A percentile compares a stretch with the other conserved stretches of the same genome.
phyloP scores from a whole-genome alignment of 2,329 filamentous ascomycete species.

The Cladophialophora carrionii region DNA sequence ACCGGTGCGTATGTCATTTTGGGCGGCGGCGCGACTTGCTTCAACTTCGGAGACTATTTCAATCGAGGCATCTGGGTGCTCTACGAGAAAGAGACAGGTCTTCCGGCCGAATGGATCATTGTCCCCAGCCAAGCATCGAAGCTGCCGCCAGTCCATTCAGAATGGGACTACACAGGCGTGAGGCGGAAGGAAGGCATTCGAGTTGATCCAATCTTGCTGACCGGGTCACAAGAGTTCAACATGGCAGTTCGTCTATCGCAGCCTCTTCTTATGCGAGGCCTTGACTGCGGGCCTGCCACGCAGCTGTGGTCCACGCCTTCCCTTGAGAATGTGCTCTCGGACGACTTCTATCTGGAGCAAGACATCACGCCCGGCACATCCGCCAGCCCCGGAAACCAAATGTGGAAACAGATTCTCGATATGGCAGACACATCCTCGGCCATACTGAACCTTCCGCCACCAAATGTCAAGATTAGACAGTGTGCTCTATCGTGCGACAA shows the following conservation, averaged over 20 bases:
- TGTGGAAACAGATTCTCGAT: not conserved
- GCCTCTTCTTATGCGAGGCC: conserved; percentile 55
- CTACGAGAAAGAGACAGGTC: conserved; percentile 40
- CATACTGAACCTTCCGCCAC: conserved; percentile 4
- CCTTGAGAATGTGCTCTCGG: not conserved
- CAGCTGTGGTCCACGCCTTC: conserved; percentile 66
- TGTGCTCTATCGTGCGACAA: not conserved
- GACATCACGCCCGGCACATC: not conserved
- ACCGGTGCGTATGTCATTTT: conserved; percentile 62
- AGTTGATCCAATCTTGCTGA: conserved; percentile 5
- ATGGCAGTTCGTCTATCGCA: conserved; percentile 10
- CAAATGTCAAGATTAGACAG: not conserved
- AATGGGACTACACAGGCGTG: conserved; percentile 10
- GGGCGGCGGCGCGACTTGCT: conserved; percentile 84
- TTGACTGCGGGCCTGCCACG: conserved; percentile 69
- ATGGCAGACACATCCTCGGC: not conserved
- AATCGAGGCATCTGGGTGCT: conserved; percentile 64
- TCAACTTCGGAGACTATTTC: conserved; percentile 88
- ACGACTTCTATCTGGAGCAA: conserved; percentile 2
- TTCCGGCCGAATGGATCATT: conserved; percentile 43
- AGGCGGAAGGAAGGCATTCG: conserved; percentile 14
- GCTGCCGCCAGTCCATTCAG: conserved; percentile 10
- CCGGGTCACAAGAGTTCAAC: conserved; percentile 9
- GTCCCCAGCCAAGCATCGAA: conserved; percentile 30
- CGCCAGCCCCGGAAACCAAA: too few relatives aligned